Evolutionary conservation across 495 filamentous ascomycete genomes (phyloP).

Genomic region (Lineolata rhizophorae): DNA sequence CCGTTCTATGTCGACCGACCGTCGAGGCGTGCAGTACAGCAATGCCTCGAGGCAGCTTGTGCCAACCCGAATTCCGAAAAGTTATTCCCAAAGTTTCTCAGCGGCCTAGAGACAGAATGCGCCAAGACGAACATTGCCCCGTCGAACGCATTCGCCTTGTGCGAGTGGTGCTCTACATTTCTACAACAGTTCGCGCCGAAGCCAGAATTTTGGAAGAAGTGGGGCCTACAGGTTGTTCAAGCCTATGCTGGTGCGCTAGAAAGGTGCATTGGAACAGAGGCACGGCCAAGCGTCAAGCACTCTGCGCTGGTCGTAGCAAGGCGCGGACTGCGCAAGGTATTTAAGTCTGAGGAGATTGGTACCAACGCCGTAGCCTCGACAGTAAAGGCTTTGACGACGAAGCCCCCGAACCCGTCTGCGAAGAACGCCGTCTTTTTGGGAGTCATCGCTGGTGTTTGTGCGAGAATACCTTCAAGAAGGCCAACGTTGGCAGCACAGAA

Average conservation of each 20-base stretch:
- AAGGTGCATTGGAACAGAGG: slow-evolving; percentile 41
- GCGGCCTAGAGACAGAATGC: slow-evolving; percentile 36
- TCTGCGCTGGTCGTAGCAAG: slow-evolving; percentile 7
- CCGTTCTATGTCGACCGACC: slow-evolving; percentile 66
- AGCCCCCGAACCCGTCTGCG: slow-evolving; percentile 32
- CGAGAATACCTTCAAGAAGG: slow-evolving; percentile 36
- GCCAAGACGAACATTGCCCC: slow-evolving; percentile 53
- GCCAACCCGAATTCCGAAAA: slow-evolving; percentile 25
- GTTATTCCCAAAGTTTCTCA: slow-evolving; percentile 35
- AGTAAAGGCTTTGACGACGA: slow-evolving; percentile 42
- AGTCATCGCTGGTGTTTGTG: slow-evolving; percentile 65
- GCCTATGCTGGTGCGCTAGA: slow-evolving; percentile 50
- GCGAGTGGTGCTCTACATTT: slow-evolving; percentile 70
- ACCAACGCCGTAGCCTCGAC: slow-evolving; percentile 38
- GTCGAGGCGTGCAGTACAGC: slow-evolving; percentile 61
- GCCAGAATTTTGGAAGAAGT: slow-evolving; percentile 35
- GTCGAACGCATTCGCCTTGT: slow-evolving; percentile 64
- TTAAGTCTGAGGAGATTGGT: slow-evolving; percentile 32
- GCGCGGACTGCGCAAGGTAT: slow-evolving; percentile 47
- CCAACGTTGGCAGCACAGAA: slow-evolving; percentile 39
- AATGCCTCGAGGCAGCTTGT: slow-evolving; percentile 46
- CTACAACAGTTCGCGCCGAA: slow-evolving; percentile 34
- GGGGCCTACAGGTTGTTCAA: slow-evolving; percentile 37
- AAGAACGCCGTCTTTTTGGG: slow-evolving; percentile 63
- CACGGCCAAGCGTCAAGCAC: slow-evolving; percentile 34